Evolutionary conservation across 208 protist genomes (phyloP).

Genomic region (Crithidia mellificae): DNA sequence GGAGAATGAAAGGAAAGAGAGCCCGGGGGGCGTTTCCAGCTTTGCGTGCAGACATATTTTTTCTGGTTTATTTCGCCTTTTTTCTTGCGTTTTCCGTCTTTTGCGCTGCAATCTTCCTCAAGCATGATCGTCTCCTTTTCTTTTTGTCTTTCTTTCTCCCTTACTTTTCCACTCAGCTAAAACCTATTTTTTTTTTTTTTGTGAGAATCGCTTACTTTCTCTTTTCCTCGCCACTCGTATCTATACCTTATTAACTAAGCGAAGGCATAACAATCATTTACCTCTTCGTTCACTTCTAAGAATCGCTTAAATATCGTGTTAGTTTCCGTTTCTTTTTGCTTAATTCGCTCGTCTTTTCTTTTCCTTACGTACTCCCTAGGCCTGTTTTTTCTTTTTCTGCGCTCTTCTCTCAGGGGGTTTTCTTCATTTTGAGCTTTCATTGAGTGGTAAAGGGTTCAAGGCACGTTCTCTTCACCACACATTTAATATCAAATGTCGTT

Average conservation of each 20-base stretch:
- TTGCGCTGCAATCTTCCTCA: not conserved
- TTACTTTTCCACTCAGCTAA: not conserved
- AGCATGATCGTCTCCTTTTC: not conserved
- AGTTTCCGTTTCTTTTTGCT: no score
- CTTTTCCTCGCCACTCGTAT: not conserved
- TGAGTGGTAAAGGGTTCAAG: no score
- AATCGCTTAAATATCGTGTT: not conserved
- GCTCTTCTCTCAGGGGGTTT: not conserved
- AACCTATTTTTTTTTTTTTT: not conserved
- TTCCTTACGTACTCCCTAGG: not conserved
- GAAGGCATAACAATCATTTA: not conserved
- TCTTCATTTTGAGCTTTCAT: no score
- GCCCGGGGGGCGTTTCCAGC: no score
- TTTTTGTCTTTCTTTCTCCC: constrained; percentile 12
- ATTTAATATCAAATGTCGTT: no score
- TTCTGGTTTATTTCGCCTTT: no score
- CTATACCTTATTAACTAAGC: not conserved
- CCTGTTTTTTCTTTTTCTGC: not conserved
- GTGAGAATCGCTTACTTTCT: not conserved
- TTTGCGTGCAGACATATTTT: no score
- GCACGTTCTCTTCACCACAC: no score
- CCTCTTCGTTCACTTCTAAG: not conserved
- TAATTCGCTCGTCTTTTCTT: not conserved
- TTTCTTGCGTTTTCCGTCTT: no score
- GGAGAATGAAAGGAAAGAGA: no score